Conservation (phyloP, 1,284 basidiomycete species). For the Kalmanozyma brasiliensis region DNA sequence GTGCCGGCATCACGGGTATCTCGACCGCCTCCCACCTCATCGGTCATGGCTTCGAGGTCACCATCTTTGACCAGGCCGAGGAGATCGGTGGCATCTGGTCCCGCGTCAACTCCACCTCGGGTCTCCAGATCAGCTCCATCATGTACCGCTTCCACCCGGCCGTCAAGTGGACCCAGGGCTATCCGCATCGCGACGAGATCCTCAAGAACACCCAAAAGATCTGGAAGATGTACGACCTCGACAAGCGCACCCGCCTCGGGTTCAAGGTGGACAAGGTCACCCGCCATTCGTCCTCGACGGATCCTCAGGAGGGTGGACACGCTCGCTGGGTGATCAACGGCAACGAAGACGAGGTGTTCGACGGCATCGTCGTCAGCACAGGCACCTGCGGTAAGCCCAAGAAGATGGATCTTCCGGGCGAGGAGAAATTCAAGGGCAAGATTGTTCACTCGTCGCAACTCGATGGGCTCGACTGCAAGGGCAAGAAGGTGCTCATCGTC, state of each 20-base stretch:
- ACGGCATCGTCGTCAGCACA: constrained; percentile 73
- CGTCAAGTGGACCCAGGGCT: constrained; percentile 64
- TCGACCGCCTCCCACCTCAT: constrained; percentile 67
- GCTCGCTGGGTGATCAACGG: constrained; percentile 72
- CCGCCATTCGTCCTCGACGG: constrained; percentile 62
- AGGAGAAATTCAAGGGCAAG: constrained; percentile 70
- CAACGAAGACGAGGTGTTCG: constrained; percentile 71
- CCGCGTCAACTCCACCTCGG: constrained; percentile 74
- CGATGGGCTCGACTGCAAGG: constrained; percentile 69
- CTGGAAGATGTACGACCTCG: constrained; percentile 74
- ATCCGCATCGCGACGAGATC: constrained; percentile 74
- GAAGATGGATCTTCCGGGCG: constrained; percentile 72
- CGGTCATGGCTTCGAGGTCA: constrained; percentile 66
- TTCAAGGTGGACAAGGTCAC: constrained; percentile 65
- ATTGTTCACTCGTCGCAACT: constrained; percentile 75
- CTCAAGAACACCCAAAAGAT: constrained; percentile 73
- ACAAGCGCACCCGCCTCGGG: constrained; percentile 72
- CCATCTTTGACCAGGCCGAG: constrained; percentile 65
- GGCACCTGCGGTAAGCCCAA: constrained; percentile 74
- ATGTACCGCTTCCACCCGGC: constrained; percentile 68
- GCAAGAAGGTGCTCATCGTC: constrained; percentile 71
- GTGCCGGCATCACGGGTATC: constrained; percentile 68
- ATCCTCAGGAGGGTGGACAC: constrained; percentile 68
- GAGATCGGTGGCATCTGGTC: constrained; percentile 74
- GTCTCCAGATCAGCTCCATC: constrained; percentile 75